Conservation (phyloP, 108 stramenopile genomes). For the Cyclotella choctawhatcheeana region DNA sequence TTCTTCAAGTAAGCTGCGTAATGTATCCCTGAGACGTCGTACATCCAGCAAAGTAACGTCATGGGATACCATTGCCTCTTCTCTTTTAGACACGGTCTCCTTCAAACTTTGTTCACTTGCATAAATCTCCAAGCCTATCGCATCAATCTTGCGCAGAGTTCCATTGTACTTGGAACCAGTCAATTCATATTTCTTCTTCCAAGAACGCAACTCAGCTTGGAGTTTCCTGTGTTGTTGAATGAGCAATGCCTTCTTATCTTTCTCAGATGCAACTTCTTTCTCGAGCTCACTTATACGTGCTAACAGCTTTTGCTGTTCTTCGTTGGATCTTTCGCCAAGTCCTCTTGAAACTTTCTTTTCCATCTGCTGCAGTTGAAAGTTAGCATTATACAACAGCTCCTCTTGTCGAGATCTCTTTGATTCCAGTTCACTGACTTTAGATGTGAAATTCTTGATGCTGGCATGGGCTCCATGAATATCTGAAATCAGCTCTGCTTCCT, state of each 20-base stretch:
- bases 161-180: constrained; percentile 36
- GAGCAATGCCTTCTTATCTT: constrained; percentile 59
- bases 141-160: constrained; percentile 49
- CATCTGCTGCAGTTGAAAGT: constrained; percentile 88
- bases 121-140: constrained; percentile 68
- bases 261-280: constrained; percentile 50
- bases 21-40: constrained; percentile 62
- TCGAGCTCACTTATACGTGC: constrained; percentile 65
- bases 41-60: constrained; percentile 83
- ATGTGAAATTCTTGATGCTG: constrained; percentile 60
- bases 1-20: constrained; percentile 64
- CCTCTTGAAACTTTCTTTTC: constrained; percentile 87
- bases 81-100: constrained; percentile 41
- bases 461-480: constrained; percentile 72
- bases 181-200: constrained; percentile 46
- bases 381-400: constrained; percentile 83
- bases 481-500: constrained; percentile 69
- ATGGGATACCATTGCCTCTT: constrained; percentile 75
- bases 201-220: constrained; percentile 61
- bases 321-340: constrained; percentile 78
- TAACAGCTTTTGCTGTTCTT: constrained; percentile 71
- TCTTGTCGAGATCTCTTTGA: constrained; percentile 65
- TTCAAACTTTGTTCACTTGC: constrained; percentile 64
- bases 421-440: constrained; percentile 69
- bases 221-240: constrained; percentile 64